Percentiles rank a stretch among this genome's conserved stretches.
Evolutionary conservation across 768 basidiomycete species (phyloP).

Genomic region (Agaricus blazei): DNA sequence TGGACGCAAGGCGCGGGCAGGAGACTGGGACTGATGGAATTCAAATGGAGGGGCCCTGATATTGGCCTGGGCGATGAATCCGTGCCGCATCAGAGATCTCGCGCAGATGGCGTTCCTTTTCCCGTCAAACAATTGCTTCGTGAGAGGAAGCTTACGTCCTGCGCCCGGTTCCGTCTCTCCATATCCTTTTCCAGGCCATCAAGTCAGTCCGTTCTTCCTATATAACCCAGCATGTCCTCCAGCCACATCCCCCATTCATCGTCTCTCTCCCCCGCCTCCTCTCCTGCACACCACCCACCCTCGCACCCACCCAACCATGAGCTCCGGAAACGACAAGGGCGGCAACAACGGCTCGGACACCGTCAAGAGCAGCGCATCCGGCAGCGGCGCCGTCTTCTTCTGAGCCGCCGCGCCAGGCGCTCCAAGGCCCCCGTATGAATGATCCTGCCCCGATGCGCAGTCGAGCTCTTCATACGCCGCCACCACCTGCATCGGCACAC

Average conservation of each 20-base stretch:
- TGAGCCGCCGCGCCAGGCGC: slow-evolving; percentile 21
- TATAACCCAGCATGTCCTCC: slow-evolving; percentile 15
- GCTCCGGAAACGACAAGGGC: slow-evolving; percentile 30
- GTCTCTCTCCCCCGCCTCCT: slow-evolving; percentile 9
- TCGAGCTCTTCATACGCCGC: background rate
- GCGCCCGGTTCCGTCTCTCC: slow-evolving; percentile 22
- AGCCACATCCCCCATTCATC: too few species aligned
- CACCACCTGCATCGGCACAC: background rate
- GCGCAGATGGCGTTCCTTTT: slow-evolving; percentile 19
- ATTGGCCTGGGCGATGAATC: slow-evolving; percentile 28
- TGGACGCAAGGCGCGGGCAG: slow-evolving; percentile 11
- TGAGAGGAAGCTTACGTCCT: slow-evolving; percentile 18
- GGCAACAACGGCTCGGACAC: slow-evolving; percentile 29
- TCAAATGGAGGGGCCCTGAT: slow-evolving; percentile 31
- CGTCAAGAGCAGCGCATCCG: slow-evolving; percentile 45
- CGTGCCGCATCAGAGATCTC: slow-evolving; percentile 33
- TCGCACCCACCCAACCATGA: slow-evolving; percentile 11
- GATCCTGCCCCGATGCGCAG: background rate
- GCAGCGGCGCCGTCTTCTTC: slow-evolving; percentile 57
- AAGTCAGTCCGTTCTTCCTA: slow-evolving; percentile 28
- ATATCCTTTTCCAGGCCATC: slow-evolving; percentile 37
- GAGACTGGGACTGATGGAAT: slow-evolving; percentile 19
- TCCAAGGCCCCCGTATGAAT: background rate
- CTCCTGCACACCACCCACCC: slow-evolving; percentile 7
- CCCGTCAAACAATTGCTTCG: slow-evolving; percentile 22